phyloP scores from a whole-genome alignment of 2,329 filamentous ascomycete genomes.

The Bipolaris victoriae region DNA sequence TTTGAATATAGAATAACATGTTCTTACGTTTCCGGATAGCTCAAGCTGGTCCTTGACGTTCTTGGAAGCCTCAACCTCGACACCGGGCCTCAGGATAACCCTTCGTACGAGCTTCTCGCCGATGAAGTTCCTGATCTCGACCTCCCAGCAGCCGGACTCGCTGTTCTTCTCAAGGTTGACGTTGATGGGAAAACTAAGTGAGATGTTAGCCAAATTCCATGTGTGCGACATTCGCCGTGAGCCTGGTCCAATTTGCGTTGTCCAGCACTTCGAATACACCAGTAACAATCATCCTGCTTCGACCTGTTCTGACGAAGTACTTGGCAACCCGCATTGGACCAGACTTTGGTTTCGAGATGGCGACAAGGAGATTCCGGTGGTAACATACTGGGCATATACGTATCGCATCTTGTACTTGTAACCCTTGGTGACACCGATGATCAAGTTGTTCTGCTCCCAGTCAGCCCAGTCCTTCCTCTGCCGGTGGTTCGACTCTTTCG shows the following conservation, averaged over 20 bases:
- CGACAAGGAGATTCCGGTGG: slow-evolving; percentile 1
- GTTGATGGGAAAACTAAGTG: slow-evolving; percentile 92
- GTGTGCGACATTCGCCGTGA: neutral
- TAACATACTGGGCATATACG: slow-evolving; percentile 83
- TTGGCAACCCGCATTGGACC: slow-evolving; percentile 4
- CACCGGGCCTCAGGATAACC: slow-evolving; percentile 86
- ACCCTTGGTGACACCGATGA: slow-evolving; percentile 97
- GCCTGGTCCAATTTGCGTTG: neutral
- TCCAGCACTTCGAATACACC: neutral
- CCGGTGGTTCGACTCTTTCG: neutral
- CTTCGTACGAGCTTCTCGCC: slow-evolving; percentile 98
- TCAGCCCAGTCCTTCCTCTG: slow-evolving; percentile 27
- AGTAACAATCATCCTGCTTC: neutral
- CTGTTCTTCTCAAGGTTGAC: slow-evolving; percentile 97
- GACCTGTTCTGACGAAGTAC: neutral
- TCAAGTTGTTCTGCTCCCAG: slow-evolving; percentile 76
- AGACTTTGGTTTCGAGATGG: neutral
- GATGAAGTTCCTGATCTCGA: slow-evolving; percentile 85
- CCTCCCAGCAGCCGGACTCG: slow-evolving; percentile 85
- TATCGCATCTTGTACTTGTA: slow-evolving; percentile 99
- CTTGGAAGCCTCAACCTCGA: slow-evolving; percentile 88
- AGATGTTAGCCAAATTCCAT: slow-evolving; percentile 21
- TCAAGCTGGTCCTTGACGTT: slow-evolving; percentile 97
- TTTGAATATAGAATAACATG: neutral
- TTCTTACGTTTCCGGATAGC: slow-evolving; percentile 75